Conservation (phyloP, 148 eudicot species). For the Drosera capensis region DNA sequence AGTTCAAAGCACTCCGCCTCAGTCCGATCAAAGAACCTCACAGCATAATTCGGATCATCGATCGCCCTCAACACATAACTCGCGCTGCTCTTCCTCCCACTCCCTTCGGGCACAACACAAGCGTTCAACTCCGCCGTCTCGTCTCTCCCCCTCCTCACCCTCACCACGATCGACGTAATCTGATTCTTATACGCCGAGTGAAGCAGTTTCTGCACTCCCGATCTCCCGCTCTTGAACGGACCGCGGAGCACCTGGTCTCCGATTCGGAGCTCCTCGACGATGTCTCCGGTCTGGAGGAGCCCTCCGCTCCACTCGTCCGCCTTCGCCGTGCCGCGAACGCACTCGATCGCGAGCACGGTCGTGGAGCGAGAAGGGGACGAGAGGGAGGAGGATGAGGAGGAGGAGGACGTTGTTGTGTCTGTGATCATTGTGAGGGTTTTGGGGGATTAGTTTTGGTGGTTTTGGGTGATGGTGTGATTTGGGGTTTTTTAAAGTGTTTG, state of each 20-base stretch:
- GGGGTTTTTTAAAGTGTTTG: too few relatives aligned
- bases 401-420: too few relatives aligned
- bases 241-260: conserved; percentile 20
- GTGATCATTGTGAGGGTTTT: too few relatives aligned
- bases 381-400: too few relatives aligned
- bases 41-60: conserved; percentile 70
- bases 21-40: conserved; percentile 65
- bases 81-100: conserved; percentile 34
- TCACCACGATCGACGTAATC: conserved; percentile 33
- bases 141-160: conserved; percentile 32
- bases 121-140: conserved; percentile 52
- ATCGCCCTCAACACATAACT: conserved; percentile 55
- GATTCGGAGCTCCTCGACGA: conserved; percentile 48
- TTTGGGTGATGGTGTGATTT: too few relatives aligned
- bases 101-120: conserved; percentile 56
- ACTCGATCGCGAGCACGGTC: conserved; percentile 51
- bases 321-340: conserved; percentile 50
- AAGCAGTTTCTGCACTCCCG: conserved; percentile 53
- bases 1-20: conserved; percentile 45
- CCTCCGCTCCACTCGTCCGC: conserved; percentile 83
- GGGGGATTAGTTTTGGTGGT: too few relatives aligned
- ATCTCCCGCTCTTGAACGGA: conserved; percentile 57
- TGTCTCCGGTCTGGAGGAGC: conserved; percentile 67
- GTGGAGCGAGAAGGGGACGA: conserved; percentile 1
- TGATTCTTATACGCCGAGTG: conserved; percentile 44